Evolutionary conservation across 2,329 filamentous ascomycete genomes (phyloP).

Genomic region (Diaporthe sp.): DNA sequence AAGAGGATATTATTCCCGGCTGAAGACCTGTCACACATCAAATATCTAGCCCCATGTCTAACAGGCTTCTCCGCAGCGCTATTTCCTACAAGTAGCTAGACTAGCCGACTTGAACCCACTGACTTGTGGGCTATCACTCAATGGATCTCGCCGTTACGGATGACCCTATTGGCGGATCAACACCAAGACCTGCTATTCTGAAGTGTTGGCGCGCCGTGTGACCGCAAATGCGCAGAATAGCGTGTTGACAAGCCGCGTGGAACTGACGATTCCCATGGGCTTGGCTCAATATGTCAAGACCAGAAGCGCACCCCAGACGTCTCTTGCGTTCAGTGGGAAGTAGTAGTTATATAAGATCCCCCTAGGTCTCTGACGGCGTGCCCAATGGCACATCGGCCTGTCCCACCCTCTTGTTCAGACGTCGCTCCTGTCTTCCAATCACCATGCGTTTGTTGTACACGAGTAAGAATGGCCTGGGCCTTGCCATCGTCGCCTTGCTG

Average conservation of each 20-base stretch:
- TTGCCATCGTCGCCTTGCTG: neutral
- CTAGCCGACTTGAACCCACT: constrained; percentile 11
- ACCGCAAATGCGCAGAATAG: constrained; percentile 5
- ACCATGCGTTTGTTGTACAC: constrained; percentile 11
- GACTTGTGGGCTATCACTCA: constrained; percentile 10
- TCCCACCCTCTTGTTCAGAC: neutral
- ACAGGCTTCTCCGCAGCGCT: constrained; percentile 31
- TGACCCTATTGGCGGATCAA: constrained; percentile 24
- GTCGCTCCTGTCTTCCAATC: neutral
- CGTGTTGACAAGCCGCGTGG: neutral
- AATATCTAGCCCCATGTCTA: no score
- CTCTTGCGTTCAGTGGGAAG: neutral
- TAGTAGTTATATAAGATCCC: neutral
- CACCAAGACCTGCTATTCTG: constrained; percentile 15
- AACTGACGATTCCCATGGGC: constrained; percentile 2
- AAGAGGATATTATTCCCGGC: constrained; percentile 14
- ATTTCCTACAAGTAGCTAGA: constrained; percentile 13
- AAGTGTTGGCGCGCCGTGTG: constrained; percentile 15
- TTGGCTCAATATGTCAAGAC: neutral
- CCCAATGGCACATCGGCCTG: neutral
- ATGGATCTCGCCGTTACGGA: constrained; percentile 5
- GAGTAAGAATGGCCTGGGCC: neutral
- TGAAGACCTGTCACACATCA: neutral
- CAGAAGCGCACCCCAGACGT: no score
- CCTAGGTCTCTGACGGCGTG: no score